Conservation (phyloP, 2,329 filamentous ascomycete genomes). For the Plenodomus lindquistii region DNA sequence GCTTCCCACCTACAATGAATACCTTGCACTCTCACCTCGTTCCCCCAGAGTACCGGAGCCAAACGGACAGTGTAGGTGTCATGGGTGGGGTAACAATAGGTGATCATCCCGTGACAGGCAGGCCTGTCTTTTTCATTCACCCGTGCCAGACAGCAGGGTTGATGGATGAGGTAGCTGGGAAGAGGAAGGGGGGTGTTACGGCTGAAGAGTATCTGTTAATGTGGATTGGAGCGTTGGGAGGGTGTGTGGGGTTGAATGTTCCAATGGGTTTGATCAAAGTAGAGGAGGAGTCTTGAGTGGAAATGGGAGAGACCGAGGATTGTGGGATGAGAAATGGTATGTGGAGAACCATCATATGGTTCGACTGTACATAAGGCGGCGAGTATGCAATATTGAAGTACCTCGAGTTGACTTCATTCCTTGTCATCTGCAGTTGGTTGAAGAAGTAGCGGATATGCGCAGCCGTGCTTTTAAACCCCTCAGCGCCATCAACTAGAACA, state of each 20-base stretch:
- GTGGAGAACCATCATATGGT: too few species aligned
- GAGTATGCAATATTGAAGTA: neutral
- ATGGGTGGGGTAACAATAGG: slow-evolving; percentile 52
- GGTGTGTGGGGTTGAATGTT: slow-evolving; percentile 76
- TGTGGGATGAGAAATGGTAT: neutral
- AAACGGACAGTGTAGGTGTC: slow-evolving; percentile 42
- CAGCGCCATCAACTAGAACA: neutral
- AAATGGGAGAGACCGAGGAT: neutral
- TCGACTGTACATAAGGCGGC: neutral
- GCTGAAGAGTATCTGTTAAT: slow-evolving; percentile 75
- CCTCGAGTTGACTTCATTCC: neutral
- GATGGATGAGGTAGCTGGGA: slow-evolving; percentile 59
- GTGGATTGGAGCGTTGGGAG: slow-evolving; percentile 88
- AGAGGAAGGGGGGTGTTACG: slow-evolving; percentile 37
- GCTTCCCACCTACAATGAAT: slow-evolving; percentile 35
- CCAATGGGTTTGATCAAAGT: slow-evolving; percentile 54
- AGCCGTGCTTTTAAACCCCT: neutral
- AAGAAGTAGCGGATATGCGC: neutral
- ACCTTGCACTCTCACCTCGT: slow-evolving; percentile 45
- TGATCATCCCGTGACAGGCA: slow-evolving; percentile 80
- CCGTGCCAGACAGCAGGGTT: slow-evolving; percentile 86
- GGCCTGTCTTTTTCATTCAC: slow-evolving; percentile 87
- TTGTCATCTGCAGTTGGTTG: neutral
- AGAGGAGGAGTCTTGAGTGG: neutral
- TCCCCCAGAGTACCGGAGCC: slow-evolving; percentile 32